Percentiles rank a stretch among this genome's conserved stretches.
Evolutionary conservation across 192 early-diverging fungal genomes (phyloP).

Genomic region (Gaertneriomyces sp.): DNA sequence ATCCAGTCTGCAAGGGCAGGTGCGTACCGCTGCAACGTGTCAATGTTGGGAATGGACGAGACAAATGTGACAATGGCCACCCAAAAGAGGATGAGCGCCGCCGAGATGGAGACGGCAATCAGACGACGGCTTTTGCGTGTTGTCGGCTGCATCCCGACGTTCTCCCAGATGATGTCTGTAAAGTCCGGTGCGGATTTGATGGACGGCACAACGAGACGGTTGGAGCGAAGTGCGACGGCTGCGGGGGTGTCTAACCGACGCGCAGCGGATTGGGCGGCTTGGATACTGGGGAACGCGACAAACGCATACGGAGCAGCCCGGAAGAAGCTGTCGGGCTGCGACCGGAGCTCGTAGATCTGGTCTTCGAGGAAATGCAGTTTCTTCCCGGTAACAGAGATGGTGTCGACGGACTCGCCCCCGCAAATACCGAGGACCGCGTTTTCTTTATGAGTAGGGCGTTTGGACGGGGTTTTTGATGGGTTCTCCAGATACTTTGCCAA

Average conservation of each 20-base stretch:
- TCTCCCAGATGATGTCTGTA: conserved; percentile 53
- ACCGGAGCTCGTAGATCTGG: conserved; percentile 42
- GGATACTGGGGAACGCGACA: conserved; percentile 33
- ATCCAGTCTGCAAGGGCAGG: conserved; percentile 26
- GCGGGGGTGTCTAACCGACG: conserved; percentile 6
- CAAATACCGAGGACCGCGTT: conserved; percentile 12
- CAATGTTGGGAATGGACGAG: conserved; percentile 22
- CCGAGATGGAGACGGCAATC: conserved; percentile 30
- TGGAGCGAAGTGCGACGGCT: conserved; percentile 7
- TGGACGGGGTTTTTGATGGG: conserved; percentile 30
- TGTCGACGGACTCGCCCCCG: conserved; percentile 41
- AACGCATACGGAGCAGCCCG: conserved; percentile 36
- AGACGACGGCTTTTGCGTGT: conserved; percentile 29
- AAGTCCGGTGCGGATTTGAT: conserved; percentile 39
- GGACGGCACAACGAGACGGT: conserved; percentile 11
- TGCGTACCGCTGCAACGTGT: not conserved
- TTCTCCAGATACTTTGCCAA: conserved; percentile 37
- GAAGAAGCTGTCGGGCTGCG: conserved; percentile 30
- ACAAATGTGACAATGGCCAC: conserved; percentile 27
- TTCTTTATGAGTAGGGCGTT: conserved; percentile 35
- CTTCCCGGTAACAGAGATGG: conserved; percentile 32
- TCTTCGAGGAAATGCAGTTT: conserved; percentile 36
- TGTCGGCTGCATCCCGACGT: conserved; percentile 30
- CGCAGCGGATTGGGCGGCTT: conserved; percentile 30
- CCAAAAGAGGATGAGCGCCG: conserved; percentile 37